These are phyloP conservation scores for Rhizopogon rudus DNA, from an alignment of 768 basidiomycete species.

Conservation along the genomic window DNA sequence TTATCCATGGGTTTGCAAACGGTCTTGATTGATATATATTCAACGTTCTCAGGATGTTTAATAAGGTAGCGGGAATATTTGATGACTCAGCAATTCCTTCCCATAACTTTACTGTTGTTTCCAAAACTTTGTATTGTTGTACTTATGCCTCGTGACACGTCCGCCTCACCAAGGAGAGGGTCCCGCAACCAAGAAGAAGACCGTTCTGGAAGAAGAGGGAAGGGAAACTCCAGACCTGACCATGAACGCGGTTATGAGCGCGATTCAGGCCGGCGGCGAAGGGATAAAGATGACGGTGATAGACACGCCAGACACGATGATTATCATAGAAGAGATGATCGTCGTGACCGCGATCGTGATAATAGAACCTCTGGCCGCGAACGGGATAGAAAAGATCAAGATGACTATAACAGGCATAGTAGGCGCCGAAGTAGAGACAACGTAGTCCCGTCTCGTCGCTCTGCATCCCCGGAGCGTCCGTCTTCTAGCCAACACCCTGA, in stretches of 20 bases:
- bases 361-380: constrained; percentile 35
- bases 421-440: constrained; percentile 23
- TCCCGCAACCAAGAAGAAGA: constrained; percentile 7
- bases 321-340: constrained; percentile 10
- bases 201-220: constrained; percentile 8
- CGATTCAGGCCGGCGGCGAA: constrained; percentile 9
- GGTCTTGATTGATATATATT: no score
- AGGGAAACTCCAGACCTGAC: constrained; percentile 2
- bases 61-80: no score
- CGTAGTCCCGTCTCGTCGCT: constrained; percentile 39
- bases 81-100: neutral
- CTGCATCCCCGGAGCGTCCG: constrained; percentile 52
- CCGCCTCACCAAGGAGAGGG: constrained; percentile 5
- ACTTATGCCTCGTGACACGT: neutral
- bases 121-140: neutral
- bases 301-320: neutral
- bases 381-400: constrained; percentile 36
- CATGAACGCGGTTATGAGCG: constrained; percentile 2
- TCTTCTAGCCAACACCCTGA: constrained; percentile 23
- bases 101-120: neutral
- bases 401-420: constrained; percentile 26
- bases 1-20: no score
- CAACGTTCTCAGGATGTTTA: neutral
- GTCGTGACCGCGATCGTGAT: constrained; percentile 4
- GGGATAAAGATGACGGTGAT: constrained; percentile 20